Conservation (phyloP, 164 flowering plant species). For the Liquidambar formosana region DNA sequence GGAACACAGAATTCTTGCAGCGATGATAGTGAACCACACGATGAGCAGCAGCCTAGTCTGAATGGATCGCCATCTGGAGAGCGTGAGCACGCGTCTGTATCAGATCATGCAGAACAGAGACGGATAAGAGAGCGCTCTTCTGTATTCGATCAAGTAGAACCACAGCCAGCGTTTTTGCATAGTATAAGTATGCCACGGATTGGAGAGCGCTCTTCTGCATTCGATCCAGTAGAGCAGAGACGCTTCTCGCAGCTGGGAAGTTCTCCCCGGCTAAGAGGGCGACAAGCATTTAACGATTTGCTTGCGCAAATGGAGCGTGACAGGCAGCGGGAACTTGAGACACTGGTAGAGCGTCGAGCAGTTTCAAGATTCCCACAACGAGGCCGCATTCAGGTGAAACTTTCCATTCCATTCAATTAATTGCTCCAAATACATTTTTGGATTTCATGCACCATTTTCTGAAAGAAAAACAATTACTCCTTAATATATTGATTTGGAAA, state of each 20-base stretch:
- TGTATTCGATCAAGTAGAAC: neutral
- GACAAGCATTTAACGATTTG: conserved; percentile 59
- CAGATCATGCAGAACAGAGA: too few relatives aligned
- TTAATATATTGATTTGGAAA: too few relatives aligned
- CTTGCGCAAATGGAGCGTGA: conserved; percentile 59
- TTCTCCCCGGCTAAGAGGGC: conserved; percentile 61
- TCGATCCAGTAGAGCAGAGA: conserved; percentile 20
- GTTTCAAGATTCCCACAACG: conserved; percentile 73
- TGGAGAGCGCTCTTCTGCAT: neutral
- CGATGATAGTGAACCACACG: conserved; percentile 25
- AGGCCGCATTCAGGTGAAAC: conserved; percentile 74
- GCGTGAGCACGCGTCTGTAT: neutral
- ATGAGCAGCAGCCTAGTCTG: conserved; percentile 15
- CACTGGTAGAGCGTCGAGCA: conserved; percentile 42
- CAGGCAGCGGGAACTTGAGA: conserved; percentile 54
- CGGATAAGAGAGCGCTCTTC: neutral
- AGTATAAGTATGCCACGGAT: neutral
- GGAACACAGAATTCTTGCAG: conserved; percentile 19
- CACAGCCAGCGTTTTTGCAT: neutral
- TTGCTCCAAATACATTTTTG: too few relatives aligned
- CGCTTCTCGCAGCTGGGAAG: conserved; percentile 9
- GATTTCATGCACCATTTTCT: neutral
- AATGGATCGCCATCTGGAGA: conserved; percentile 5
- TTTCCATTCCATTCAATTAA: neutral
- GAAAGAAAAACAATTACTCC: too few relatives aligned